phyloP scores from a whole-genome alignment of 441 rosid species.

The Sinapis alba region DNA sequence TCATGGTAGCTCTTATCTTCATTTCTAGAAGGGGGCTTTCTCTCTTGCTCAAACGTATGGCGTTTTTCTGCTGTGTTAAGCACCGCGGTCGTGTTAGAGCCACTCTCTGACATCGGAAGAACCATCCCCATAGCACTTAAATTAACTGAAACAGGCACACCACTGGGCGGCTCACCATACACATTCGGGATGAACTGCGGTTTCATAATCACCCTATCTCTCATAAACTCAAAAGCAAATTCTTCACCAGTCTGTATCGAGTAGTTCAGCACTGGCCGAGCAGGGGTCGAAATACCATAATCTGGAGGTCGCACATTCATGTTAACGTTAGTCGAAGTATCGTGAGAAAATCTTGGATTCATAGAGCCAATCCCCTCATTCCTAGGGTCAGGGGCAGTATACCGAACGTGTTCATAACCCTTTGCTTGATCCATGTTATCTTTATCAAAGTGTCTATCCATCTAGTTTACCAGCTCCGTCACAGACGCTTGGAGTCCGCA shows the following conservation, averaged over 20 bases:
- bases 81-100: conserved; percentile 59
- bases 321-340: conserved; percentile 65
- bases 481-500: conserved; percentile 36
- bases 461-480: conserved; percentile 35
- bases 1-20: conserved; percentile 56
- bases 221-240: conserved; percentile 93
- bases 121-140: conserved; percentile 66
- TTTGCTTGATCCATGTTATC: conserved; percentile 60
- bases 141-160: conserved; percentile 61
- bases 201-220: conserved; percentile 65
- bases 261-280: conserved; percentile 66
- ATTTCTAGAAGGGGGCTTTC: conserved; percentile 47
- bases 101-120: conserved; percentile 70
- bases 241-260: conserved; percentile 97
- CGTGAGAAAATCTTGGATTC: conserved; percentile 68
- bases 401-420: conserved; percentile 58
- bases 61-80: conserved; percentile 51
- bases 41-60: conserved; percentile 60
- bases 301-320: conserved; percentile 73
- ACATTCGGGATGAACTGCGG: conserved; percentile 52
- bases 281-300: conserved; percentile 48
- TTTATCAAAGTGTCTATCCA: conserved; percentile 63
- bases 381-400: conserved; percentile 54
- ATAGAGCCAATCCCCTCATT: conserved; percentile 62
- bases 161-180: conserved; percentile 41